phyloP scores from a whole-genome alignment of 306 rosid species.

The Begonia masoniana region DNA sequence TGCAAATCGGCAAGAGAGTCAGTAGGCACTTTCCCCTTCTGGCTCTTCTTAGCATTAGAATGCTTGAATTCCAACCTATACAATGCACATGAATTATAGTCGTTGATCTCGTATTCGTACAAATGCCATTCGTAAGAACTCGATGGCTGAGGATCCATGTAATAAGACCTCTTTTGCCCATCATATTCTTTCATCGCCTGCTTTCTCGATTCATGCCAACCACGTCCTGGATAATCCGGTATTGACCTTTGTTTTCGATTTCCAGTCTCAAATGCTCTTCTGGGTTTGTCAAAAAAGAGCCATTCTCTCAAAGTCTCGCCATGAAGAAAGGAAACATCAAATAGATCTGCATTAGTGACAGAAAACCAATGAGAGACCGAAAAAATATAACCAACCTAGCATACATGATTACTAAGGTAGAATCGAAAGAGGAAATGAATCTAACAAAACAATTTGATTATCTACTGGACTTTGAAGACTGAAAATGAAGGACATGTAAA shows the following conservation, averaged over 20 bases:
- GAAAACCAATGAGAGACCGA: too few species aligned
- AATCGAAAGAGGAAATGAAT: too few species aligned
- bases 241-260: slow-evolving; percentile 92
- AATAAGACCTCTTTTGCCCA: slow-evolving; percentile 93
- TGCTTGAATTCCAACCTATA: slow-evolving; percentile 83
- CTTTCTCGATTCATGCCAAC: slow-evolving; percentile 99
- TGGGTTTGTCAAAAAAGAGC: slow-evolving; percentile 97
- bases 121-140: slow-evolving; percentile 91
- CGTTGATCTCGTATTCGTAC: slow-evolving; percentile 82
- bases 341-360: slow-evolving; percentile 46
- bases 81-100: slow-evolving; percentile 81
- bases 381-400: too few species aligned
- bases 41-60: slow-evolving; percentile 75
- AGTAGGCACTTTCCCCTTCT: slow-evolving; percentile 49
- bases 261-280: slow-evolving; percentile 97
- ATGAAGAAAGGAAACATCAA: slow-evolving; percentile 73
- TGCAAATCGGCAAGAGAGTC: slow-evolving; percentile 94
- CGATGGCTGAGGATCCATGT: slow-evolving; percentile 96
- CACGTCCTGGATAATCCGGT: slow-evolving; percentile 91
- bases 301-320: slow-evolving; percentile 92
- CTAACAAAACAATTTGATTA: not conserved
- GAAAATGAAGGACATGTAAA: not conserved
- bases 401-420: too few species aligned
- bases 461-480: not conserved
- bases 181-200: slow-evolving; percentile 77